These are phyloP conservation scores for Allium fistulosum DNA, from an alignment of 106 monocot genomes.

Conservation along the genomic window DNA sequence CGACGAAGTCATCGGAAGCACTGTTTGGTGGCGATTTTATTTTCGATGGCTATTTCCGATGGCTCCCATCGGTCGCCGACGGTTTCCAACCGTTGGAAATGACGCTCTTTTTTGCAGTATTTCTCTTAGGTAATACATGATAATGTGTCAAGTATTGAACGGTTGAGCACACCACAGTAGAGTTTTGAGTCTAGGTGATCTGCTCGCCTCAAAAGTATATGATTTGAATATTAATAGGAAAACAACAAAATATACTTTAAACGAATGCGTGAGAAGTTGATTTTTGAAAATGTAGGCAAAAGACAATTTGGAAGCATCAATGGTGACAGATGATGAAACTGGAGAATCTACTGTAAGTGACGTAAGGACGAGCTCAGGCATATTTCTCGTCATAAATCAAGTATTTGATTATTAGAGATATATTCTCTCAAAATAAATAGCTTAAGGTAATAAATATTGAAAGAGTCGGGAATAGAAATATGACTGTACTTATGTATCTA, in stretches of 20 bases:
- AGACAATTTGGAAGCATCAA: too few relatives aligned
- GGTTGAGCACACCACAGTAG: background rate
- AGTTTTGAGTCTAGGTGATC: slow-evolving; percentile 63
- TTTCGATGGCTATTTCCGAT: slow-evolving; percentile 16
- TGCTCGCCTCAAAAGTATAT: too few relatives aligned
- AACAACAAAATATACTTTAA: too few relatives aligned
- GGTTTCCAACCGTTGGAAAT: too few relatives aligned
- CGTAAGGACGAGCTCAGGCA: slow-evolving; percentile 77
- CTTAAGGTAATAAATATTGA: slow-evolving; percentile 28
- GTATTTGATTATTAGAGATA: slow-evolving; percentile 10
- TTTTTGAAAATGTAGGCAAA: too few relatives aligned
- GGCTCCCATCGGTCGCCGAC: slow-evolving; percentile 6
- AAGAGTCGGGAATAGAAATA: slow-evolving; percentile 48
- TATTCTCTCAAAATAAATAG: background rate
- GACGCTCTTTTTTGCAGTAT: background rate
- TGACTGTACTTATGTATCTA: slow-evolving; percentile 82
- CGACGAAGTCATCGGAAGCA: too few relatives aligned
- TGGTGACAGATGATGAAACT: too few relatives aligned
- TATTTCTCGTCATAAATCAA: slow-evolving; percentile 58
- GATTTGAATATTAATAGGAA: too few relatives aligned
- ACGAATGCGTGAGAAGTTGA: too few relatives aligned
- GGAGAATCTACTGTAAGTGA: slow-evolving; percentile 62
- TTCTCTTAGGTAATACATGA: background rate
- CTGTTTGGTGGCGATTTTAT: background rate
- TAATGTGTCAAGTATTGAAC: too few relatives aligned